phyloP scores from a whole-genome alignment of 2,329 filamentous ascomycete genomes.

The Tolypocladium capitatum region DNA sequence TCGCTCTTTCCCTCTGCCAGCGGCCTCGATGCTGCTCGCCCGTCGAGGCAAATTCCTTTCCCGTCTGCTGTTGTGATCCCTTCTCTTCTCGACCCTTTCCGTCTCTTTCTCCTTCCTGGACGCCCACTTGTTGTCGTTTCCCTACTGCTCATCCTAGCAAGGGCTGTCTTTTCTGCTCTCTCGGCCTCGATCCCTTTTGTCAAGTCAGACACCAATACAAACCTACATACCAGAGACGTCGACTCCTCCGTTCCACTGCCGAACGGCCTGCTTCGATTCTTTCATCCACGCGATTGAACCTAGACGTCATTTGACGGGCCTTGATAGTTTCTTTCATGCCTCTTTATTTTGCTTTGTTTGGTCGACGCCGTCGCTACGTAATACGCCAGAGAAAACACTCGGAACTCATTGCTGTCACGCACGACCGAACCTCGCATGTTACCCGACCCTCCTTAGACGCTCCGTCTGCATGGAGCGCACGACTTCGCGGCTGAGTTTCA shows the following conservation, averaged over 20 bases:
- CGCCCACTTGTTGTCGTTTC: background rate
- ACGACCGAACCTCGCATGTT: background rate
- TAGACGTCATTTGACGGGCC: background rate
- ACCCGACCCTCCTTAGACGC: background rate
- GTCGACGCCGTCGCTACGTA: no score
- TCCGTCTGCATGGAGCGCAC: slow-evolving; percentile 12
- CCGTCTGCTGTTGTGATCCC: background rate
- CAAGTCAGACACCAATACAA: background rate
- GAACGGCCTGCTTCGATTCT: background rate
- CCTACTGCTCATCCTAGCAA: background rate
- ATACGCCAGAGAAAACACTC: background rate
- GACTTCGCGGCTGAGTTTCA: slow-evolving; percentile 18
- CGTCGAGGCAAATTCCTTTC: background rate
- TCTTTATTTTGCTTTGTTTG: no score
- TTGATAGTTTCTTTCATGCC: no score
- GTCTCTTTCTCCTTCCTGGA: background rate
- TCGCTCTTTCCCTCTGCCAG: background rate
- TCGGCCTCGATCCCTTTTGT: background rate
- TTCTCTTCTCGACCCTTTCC: background rate
- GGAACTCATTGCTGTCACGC: no score
- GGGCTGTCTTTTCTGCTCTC: background rate
- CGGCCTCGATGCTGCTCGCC: background rate
- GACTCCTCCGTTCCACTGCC: no score
- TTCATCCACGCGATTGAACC: background rate
- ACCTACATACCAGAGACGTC: background rate